Evolutionary conservation across 169 alveolate genomes (phyloP).

Genomic region (Plasmodium gonderi): DNA sequence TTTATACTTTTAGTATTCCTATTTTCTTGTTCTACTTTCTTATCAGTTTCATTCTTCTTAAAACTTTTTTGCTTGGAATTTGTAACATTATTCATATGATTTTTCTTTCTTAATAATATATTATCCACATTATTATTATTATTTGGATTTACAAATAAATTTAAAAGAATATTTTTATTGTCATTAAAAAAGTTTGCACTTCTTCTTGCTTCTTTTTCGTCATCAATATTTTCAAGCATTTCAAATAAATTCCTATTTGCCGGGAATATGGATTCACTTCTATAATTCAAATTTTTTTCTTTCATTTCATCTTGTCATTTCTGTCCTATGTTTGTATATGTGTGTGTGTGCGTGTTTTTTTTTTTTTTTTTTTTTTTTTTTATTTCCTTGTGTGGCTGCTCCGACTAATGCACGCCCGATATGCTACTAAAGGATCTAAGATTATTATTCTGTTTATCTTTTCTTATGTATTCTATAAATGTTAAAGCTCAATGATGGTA

Average conservation of each 20-base stretch:
- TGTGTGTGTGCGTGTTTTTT: background rate
- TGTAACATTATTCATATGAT: background rate
- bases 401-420: no score
- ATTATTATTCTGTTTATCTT: no score
- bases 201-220: slow-evolving; percentile 63
- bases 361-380: no score
- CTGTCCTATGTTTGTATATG: background rate
- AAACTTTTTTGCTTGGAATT: background rate
- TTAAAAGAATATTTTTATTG: slow-evolving; percentile 51
- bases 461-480: no score
- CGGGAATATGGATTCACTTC: slow-evolving; percentile 55
- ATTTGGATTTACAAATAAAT: slow-evolving; percentile 34
- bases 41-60: background rate
- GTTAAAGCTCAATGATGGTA: no score
- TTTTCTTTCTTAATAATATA: slow-evolving; percentile 1
- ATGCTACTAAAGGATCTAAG: no score
- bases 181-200: slow-evolving; percentile 58
- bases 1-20: background rate
- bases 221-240: slow-evolving; percentile 46
- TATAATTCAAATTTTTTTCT: slow-evolving; percentile 40
- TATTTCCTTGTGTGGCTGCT: no score
- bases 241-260: slow-evolving; percentile 36
- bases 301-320: slow-evolving; percentile 71
- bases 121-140: slow-evolving; percentile 10
- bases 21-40: background rate